phyloP scores from a whole-genome alignment of 2,329 filamentous ascomycete species.

The Penicillium sp. region DNA sequence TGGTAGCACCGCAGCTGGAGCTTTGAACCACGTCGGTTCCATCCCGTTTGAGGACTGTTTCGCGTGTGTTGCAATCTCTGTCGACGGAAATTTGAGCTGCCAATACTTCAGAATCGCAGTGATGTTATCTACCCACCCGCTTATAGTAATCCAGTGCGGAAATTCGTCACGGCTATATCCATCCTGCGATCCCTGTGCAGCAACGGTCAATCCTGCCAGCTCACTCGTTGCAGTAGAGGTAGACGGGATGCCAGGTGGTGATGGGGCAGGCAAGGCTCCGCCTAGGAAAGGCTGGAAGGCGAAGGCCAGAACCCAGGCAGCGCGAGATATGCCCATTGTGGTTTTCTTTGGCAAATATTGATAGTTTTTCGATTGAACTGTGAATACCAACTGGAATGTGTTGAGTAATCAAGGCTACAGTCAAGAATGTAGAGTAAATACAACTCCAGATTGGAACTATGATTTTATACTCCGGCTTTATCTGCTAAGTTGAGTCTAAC shows the following conservation, averaged over 20 bases:
- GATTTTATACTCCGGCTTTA: neutral
- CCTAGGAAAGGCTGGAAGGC: conserved; percentile 16
- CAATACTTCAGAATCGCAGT: neutral
- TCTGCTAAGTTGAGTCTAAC: neutral
- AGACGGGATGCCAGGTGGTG: conserved; percentile 63
- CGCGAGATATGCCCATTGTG: neutral
- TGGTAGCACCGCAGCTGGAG: conserved; percentile 60
- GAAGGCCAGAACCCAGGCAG: conserved; percentile 14
- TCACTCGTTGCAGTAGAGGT: conserved; percentile 56
- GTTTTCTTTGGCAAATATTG: neutral
- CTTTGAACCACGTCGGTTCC: conserved; percentile 61
- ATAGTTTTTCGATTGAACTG: neutral
- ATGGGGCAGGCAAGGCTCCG: conserved; percentile 28
- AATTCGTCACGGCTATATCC: conserved; percentile 67
- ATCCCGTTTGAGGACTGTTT: conserved; percentile 71
- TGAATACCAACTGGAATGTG: neutral
- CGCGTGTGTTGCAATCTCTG: conserved; percentile 69
- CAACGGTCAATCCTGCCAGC: conserved; percentile 59
- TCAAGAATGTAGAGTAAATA: neutral
- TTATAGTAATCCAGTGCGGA: conserved; percentile 64
- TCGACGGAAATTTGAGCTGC: neutral
- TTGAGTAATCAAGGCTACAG: neutral
- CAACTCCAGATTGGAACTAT: neutral
- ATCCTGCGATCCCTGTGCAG: conserved; percentile 52
- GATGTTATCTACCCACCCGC: conserved; percentile 39